Percentiles rank a stretch among this genome's conserved stretches.
phyloP scores from a whole-genome alignment of 1,284 basidiomycete genomes.

The Farysia itapuensis region DNA sequence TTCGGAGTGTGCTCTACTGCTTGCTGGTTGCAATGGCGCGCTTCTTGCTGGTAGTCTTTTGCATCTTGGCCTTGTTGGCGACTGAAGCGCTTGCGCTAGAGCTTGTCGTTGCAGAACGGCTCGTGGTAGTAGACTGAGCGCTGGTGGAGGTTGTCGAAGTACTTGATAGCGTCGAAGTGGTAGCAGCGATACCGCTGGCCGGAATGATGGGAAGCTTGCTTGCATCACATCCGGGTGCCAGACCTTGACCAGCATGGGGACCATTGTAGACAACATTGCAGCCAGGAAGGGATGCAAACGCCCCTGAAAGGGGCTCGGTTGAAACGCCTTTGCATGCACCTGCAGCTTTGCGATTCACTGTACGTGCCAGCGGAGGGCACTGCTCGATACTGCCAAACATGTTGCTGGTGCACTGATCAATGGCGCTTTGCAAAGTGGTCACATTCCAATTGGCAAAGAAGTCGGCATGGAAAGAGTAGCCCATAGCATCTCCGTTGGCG shows the following conservation, averaged over 20 bases:
- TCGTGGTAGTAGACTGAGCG: too few relatives aligned
- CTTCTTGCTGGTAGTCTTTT: too few relatives aligned
- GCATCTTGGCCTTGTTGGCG: too few relatives aligned
- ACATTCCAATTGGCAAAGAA: slow-evolving; percentile 63
- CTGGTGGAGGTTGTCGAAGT: too few relatives aligned
- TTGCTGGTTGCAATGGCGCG: too few relatives aligned
- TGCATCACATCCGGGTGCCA: slow-evolving; percentile 17
- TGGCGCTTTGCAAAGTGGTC: slow-evolving; percentile 63
- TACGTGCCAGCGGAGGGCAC: slow-evolving; percentile 54
- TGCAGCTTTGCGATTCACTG: slow-evolving; percentile 11
- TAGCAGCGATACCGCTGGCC: not conserved
- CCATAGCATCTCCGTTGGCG: slow-evolving; percentile 36
- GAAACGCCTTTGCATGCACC: slow-evolving; percentile 4
- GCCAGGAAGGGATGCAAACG: slow-evolving; percentile 19
- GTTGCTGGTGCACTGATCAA: slow-evolving; percentile 64
- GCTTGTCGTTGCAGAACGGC: too few relatives aligned
- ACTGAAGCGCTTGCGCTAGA: too few relatives aligned
- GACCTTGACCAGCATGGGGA: slow-evolving; percentile 23
- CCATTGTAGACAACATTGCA: slow-evolving; percentile 43
- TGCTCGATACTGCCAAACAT: slow-evolving; percentile 61
- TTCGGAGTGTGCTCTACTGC: too few relatives aligned
- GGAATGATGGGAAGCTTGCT: slow-evolving; percentile 23
- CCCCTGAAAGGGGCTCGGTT: slow-evolving; percentile 4
- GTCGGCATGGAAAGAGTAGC: slow-evolving; percentile 64
- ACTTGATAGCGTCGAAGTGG: too few relatives aligned